These are phyloP conservation scores for Dactylellina leptospora DNA, from an alignment of 2,329 filamentous ascomycete genomes.

Conservation along the genomic window DNA sequence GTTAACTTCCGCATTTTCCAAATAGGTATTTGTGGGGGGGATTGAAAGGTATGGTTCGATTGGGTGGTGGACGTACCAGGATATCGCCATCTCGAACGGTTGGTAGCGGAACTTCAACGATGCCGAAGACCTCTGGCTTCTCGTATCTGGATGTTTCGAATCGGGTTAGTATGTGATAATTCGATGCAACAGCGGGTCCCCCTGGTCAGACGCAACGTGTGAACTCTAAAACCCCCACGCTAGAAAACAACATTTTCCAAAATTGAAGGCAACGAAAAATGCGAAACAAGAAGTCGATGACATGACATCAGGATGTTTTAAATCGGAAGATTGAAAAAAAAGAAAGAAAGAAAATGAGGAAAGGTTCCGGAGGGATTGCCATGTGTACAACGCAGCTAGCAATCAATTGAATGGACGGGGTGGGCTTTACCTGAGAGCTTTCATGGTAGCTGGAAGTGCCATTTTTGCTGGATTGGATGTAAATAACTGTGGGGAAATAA, in stretches of 20 bases:
- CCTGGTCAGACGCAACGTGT: too few species aligned
- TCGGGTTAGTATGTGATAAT: conserved; percentile 5
- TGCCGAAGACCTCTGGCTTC: conserved; percentile 69
- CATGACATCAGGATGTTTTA: conserved; percentile 6
- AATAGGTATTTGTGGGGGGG: not conserved
- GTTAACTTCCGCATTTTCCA: not conserved
- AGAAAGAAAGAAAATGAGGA: not conserved
- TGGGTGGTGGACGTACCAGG: conserved; percentile 60
- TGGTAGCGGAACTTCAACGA: conserved; percentile 71
- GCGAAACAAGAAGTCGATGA: too few species aligned
- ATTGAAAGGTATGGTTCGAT: not conserved
- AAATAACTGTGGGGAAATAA: too few species aligned
- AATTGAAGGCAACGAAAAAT: too few species aligned
- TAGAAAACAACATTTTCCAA: too few species aligned
- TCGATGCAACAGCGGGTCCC: too few species aligned
- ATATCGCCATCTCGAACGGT: conserved; percentile 69
- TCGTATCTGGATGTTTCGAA: conserved; percentile 64
- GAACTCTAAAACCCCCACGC: conserved; percentile 52
- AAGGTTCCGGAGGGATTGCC: too few species aligned
- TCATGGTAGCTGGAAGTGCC: conserved; percentile 67
- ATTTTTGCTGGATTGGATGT: too few species aligned
- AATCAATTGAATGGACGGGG: too few species aligned
- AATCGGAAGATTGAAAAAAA: conserved; percentile 5
- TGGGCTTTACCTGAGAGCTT: conserved; percentile 68
- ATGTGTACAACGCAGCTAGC: too few species aligned